Evolutionary conservation across 495 filamentous ascomycete genomes (phyloP).

Genomic region (Penicillium herquei): DNA sequence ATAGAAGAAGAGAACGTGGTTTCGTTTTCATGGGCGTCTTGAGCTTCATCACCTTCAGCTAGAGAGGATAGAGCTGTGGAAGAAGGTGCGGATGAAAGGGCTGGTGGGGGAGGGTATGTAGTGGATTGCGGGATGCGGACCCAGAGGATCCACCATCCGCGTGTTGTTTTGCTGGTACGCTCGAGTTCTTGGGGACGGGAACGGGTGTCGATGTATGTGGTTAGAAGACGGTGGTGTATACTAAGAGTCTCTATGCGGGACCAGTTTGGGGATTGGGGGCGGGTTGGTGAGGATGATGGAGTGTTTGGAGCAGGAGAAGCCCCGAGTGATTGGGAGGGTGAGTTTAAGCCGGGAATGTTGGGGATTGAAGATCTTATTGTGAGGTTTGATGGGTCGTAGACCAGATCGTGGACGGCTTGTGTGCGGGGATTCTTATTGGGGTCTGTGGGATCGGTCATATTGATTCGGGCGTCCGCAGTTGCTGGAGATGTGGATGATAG

Average conservation of each 20-base stretch:
- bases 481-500: constrained; percentile 61
- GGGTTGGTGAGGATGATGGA: constrained; percentile 67
- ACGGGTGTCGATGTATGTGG: constrained; percentile 65
- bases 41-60: not conserved
- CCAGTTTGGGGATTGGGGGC: constrained; percentile 51
- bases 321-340: constrained; percentile 8
- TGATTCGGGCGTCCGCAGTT: constrained; percentile 50
- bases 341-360: constrained; percentile 72
- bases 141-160: constrained; percentile 98
- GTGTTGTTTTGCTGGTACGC: constrained; percentile 83
- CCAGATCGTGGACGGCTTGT: constrained; percentile 73
- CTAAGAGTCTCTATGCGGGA: constrained; percentile 86
- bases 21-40: constrained; percentile 15
- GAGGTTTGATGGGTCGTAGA: constrained; percentile 76
- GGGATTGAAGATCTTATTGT: constrained; percentile 84
- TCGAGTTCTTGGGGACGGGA: constrained; percentile 64
- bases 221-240: constrained; percentile 81
- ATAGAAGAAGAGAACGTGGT: constrained; percentile 3
- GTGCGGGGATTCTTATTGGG: constrained; percentile 26
- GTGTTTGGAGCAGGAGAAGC: constrained; percentile 43
- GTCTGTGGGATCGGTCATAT: constrained; percentile 26
- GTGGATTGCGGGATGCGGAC: constrained; percentile 58
- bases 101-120: constrained; percentile 5
- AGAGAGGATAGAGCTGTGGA: constrained; percentile 15
- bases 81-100: constrained; percentile 22